Base-by-base conservation (phyloP, 345 rosid genomes). In the Brassica nigra region DNA sequence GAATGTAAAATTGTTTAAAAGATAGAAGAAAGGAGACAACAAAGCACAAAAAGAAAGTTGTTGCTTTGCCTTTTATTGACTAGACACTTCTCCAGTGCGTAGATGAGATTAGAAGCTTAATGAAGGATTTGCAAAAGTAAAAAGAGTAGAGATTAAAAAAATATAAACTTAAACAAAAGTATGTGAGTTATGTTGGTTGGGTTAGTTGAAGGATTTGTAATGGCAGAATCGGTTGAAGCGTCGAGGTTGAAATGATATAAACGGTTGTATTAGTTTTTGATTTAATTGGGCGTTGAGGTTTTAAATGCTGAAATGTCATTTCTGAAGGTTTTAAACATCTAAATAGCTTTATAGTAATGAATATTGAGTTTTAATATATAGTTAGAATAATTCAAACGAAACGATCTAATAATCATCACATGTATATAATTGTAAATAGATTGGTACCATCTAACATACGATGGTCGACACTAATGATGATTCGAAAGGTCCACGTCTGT, bases 261-360 rank as follows among this genome's bases (percentile, higher is more conserved):
- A 87, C 72, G 80, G 62, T 74, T 83, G 83, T 73, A 80, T 73
- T 65, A 31, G 14, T 52, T 62, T 66, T 47, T 79, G 70, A 68
- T 49, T 67, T 57, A 12, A 71, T 72, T 65, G 73, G 14, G 52
- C 9, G 73, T 72, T 79, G 37, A 59, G 62, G 31, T 73, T 79
- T 77, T 15, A 44, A 73, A 73, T 79, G 74, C 69, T 79, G 78
- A 72, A 67, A 73, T 73, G 64, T 66, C 82, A 58, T 31, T 44
- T 78, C 1, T 14, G 68, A 66, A 49, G 55, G 67, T 66, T 66
- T 73, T 73, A 42, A 18, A 73, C 62, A 67, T 66, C 59, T 44
- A 33, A 1, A 31, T 55, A 30, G 10, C 36, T 78, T 66, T 16
- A 54, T 72, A 16, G 18, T 42, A 29, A 7, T 39, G 77, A 37